phyloP scores from a whole-genome alignment of 2,329 filamentous ascomycete genomes.

The Colletotrichum somersetense region DNA sequence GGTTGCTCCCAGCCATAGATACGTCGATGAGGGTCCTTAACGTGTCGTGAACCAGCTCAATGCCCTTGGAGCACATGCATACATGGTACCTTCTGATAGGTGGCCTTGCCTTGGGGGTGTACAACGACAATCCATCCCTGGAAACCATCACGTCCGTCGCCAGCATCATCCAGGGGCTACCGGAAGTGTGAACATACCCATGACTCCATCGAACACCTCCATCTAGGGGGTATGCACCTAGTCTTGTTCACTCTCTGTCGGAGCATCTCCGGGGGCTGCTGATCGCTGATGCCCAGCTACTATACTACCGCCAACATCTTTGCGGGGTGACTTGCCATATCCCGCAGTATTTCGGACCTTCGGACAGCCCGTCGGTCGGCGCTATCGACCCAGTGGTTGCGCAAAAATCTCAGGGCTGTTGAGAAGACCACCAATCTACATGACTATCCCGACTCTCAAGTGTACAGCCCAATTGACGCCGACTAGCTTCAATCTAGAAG shows the following conservation, averaged over 20 bases:
- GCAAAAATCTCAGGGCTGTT: no score
- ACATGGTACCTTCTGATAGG: no score
- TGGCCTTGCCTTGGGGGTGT: no score
- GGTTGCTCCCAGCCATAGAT: background rate
- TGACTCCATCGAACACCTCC: background rate
- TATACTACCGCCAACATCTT: background rate
- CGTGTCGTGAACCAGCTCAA: background rate
- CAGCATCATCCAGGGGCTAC: background rate
- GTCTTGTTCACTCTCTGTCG: background rate
- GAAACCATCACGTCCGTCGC: background rate
- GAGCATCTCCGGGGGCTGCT: background rate
- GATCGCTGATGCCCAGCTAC: background rate
- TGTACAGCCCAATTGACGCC: background rate
- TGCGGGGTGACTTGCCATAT: background rate
- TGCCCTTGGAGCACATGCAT: background rate
- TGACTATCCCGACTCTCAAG: background rate
- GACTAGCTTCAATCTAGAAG: background rate
- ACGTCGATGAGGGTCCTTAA: background rate
- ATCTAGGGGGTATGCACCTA: background rate
- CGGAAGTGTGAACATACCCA: background rate
- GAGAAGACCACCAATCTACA: background rate
- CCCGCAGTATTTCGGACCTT: background rate
- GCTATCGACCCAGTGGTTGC: background rate
- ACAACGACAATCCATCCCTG: background rate
- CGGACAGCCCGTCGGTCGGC: background rate